These are phyloP conservation scores for Chaetothyriales sp. DNA, from an alignment of 2,329 filamentous ascomycete genomes.

Conservation along the genomic window DNA sequence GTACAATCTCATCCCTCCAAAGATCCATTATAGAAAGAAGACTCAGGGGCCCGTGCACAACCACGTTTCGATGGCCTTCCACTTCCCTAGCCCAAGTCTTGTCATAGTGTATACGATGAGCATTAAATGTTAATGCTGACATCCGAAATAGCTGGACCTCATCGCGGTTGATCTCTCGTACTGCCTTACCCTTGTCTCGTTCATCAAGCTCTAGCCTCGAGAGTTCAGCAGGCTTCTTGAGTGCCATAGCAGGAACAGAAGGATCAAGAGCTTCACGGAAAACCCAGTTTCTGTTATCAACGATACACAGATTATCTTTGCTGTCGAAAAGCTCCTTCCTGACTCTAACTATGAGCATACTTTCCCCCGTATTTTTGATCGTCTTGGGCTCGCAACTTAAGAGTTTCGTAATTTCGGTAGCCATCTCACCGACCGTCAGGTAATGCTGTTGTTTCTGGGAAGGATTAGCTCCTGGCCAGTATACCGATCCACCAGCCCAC, in stretches of 20 bases:
- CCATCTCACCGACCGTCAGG: slow-evolving; percentile 42
- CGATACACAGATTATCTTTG: slow-evolving; percentile 31
- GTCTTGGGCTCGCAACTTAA: slow-evolving; percentile 42
- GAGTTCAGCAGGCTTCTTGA: slow-evolving; percentile 13
- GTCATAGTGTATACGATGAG: slow-evolving; percentile 33
- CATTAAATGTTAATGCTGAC: slow-evolving; percentile 32
- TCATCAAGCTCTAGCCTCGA: slow-evolving; percentile 12
- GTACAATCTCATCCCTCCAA: slow-evolving; percentile 28
- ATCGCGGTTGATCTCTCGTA: slow-evolving; percentile 25
- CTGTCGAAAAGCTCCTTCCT: slow-evolving; percentile 46
- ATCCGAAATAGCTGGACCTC: slow-evolving; percentile 31
- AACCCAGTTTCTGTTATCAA: slow-evolving; percentile 42
- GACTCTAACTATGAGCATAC: slow-evolving; percentile 53
- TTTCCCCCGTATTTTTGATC: slow-evolving; percentile 39
- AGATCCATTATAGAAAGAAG: slow-evolving; percentile 31
- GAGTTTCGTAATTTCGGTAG: slow-evolving; percentile 44
- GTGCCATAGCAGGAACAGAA: slow-evolving; percentile 6
- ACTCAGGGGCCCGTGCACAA: slow-evolving; percentile 33
- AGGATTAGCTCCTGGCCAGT: slow-evolving; percentile 30
- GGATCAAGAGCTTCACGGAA: slow-evolving; percentile 28
- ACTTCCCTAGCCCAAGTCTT: slow-evolving; percentile 30
- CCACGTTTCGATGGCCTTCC: slow-evolving; percentile 30
- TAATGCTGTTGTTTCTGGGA: slow-evolving; percentile 21
- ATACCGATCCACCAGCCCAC: slow-evolving; percentile 53
- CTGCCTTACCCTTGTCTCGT: slow-evolving; percentile 12